Evolutionary conservation across 2,329 filamentous ascomycete species (phyloP), one percentile per base, ranked within the genome.

Genomic region (Nemania sp.): DNA sequence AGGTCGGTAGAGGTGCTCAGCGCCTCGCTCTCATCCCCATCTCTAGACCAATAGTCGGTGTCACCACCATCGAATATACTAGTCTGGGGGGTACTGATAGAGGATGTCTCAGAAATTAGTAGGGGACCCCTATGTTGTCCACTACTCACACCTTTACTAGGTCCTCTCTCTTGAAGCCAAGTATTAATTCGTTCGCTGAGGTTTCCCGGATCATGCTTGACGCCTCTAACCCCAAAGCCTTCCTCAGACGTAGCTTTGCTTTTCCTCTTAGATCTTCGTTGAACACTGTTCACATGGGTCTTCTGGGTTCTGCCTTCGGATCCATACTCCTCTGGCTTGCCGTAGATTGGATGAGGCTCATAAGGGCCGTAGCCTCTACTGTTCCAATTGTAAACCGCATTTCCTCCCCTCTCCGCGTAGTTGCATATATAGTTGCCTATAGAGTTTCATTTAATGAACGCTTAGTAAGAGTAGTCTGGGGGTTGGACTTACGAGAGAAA

Each of bases 311-410:
- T 45, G 1, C n/a, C 15, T 45, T n/a, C 15, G 13, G 15, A 4
- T 8, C 15, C 11, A 45, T 45, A 45, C 3, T 45, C 41, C 15
- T 45, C 15, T 18, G 8, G 18, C 18, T 13, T 24, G 24, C 26
- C n/a, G 24, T 59, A 59, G 8, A 13, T 8, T 22, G 56, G 56
- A 24, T 35, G 26, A 18, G 41, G 56, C 15, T 10, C 43, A n/a
- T 22, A 26, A 7, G 41, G 41, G 18, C 49, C 41, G 56, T 59
- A 59, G 18, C 41, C 43, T 49, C 27, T 32, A 7, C 26, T 15
- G n/a, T 59, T 47, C 43, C 41, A 59, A 35, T 59, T 62, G 8
- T 18, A 27, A n/a, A 62, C 47, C 20, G 26, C 11, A 3, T 29
- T 45, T 13, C 24, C 24, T 47, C 22, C 38, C 24, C 55, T 57